Base-by-base conservation (phyloP, 768 basidiomycete species). In the Lentinula detonsa region DNA sequence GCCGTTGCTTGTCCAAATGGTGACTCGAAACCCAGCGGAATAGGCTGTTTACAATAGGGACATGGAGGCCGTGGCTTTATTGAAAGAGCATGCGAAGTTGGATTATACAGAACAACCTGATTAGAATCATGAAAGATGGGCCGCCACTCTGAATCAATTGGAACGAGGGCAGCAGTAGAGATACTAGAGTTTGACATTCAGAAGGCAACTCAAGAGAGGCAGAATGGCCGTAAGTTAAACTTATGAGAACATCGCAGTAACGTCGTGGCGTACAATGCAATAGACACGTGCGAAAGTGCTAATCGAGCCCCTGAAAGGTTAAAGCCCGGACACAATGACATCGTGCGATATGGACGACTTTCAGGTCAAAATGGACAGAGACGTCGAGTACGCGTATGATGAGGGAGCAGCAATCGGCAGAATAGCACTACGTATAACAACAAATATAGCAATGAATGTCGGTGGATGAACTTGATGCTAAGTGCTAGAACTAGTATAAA, bases 91-190 rank as follows among this genome's bases (percentile, higher is more conserved):
- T 94, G 92, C 1, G 88, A 92, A 1, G 82, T 86, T 0, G 93
- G 86, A 69, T 95, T 91, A 75, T 93, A 95, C 7, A 94, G 79
- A 15, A 95, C 93, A 39, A 94, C 86, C 67, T 93, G 91, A 71
- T 91, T 90, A 0, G 89, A 87, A 31, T 51, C 81, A 50, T 91
- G 91, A 16, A 93, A 77, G 62, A 94, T 91, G 1, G 91, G 86
- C 58, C 82, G 88, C 91, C 91, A 93, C 60, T 85, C 74, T 28
- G 63, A 65, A 31, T 67, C 66, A 7, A 59, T 58, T n/a, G 65
- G 62, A 31, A 67, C 57, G 15, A 67, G 59, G 28, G 65, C 64
- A 15, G 63, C 56, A 42, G 59, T 43, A 40, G 50, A 33, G 10
- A 23, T 37, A n/a, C 34, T 23, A 40, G 53, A 56, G 13, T 40